A percentile compares a stretch with the other conserved stretches of the same genome.
Evolutionary conservation across 148 eudicot species (phyloP).

Genomic region (Dianthus caryophyllus): DNA sequence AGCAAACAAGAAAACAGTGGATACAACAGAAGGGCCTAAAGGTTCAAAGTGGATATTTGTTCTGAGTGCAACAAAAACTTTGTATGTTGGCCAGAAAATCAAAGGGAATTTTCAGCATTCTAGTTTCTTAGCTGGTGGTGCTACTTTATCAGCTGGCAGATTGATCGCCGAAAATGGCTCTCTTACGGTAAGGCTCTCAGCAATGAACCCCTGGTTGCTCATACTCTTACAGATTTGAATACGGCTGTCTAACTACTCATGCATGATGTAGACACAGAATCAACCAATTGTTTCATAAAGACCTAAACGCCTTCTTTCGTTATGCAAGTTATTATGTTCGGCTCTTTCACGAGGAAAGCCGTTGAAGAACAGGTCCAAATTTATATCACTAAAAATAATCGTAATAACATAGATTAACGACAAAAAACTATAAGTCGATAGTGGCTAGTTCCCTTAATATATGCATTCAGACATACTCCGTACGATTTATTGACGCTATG

Average conservation of each 20-base stretch:
- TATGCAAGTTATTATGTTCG: no score
- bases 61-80: conserved; percentile 44
- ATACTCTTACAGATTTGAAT: neutral
- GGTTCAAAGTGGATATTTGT: conserved; percentile 79
- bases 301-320: no score
- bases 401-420: no score
- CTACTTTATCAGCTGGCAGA: conserved; percentile 78
- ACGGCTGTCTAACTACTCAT: no score
- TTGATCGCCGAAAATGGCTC: conserved; percentile 50
- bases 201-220: neutral
- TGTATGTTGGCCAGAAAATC: conserved; percentile 59
- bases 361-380: no score
- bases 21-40: conserved; percentile 41
- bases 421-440: no score
- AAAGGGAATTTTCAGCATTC: conserved; percentile 82
- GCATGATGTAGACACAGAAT: no score
- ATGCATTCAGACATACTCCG: no score
- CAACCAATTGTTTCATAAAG: no score
- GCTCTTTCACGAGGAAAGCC: no score
- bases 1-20: conserved; percentile 37
- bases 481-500: neutral
- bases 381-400: no score
- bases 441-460: neutral
- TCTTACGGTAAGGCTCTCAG: conserved; percentile 38
- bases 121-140: conserved; percentile 82